Evolutionary conservation across 495 filamentous ascomycete species (phyloP).

Genomic region (Hypoxylon subgilvum): DNA sequence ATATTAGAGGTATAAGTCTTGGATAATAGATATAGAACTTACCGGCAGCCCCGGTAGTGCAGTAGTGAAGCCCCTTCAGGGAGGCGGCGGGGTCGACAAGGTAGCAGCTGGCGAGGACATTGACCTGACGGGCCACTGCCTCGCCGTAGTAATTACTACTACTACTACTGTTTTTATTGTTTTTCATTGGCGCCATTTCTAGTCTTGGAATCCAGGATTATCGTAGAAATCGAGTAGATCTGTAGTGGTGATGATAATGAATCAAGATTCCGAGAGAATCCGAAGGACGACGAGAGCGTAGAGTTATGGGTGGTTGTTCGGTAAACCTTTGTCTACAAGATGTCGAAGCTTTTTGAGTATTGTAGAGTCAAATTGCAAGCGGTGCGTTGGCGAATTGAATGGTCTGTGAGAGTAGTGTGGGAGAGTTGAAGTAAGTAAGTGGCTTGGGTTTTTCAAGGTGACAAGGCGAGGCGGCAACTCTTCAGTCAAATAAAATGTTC

Average conservation of each 20-base stretch:
- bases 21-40: slow-evolving; percentile 37
- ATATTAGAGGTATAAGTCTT: not conserved
- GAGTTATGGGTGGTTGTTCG: not conserved
- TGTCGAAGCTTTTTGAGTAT: too few species aligned
- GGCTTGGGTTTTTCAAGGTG: slow-evolving; percentile 6
- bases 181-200: slow-evolving; percentile 67
- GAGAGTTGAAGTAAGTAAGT: slow-evolving; percentile 7
- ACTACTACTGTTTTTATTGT: slow-evolving; percentile 72
- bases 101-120: slow-evolving; percentile 88
- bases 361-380: not conserved
- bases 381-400: slow-evolving; percentile 5
- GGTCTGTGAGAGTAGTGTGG: not conserved
- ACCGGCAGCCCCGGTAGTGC: slow-evolving; percentile 83
- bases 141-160: slow-evolving; percentile 71
- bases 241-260: not conserved
- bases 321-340: too few species aligned
- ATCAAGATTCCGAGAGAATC: slow-evolving; percentile 6
- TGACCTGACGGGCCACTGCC: slow-evolving; percentile 62
- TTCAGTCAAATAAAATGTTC: slow-evolving; percentile 10
- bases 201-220: slow-evolving; percentile 49
- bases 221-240: slow-evolving; percentile 7
- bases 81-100: slow-evolving; percentile 60
- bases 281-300: not conserved
- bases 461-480: slow-evolving; percentile 13
- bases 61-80: slow-evolving; percentile 87